Base-by-base conservation (phyloP, 306 rosid genomes). In the Corylus heterophylla region DNA sequence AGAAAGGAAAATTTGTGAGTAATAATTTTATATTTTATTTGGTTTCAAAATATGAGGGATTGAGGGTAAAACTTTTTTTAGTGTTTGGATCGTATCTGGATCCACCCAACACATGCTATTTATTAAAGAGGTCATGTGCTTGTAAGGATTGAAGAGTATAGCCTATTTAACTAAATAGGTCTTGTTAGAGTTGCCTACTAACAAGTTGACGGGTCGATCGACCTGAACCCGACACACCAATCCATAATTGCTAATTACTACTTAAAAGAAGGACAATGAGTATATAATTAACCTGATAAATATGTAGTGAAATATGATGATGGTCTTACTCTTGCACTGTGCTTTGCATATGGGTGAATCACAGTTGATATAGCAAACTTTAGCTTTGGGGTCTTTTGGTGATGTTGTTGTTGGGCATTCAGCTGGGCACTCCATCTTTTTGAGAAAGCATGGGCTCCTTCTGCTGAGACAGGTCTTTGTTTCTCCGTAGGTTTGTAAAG, bases 311-410 rank as follows among this genome's bases (percentile, higher is more conserved):
- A 12, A 16, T 64, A 64, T 3, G 47, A 64, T 3, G 48, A 35
- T 14, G 16, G 4, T 73, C 89, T 87, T 90, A 91, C 97, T 25
- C 83, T 81, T 88, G 89, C 98, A 94, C 4, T 87, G 85, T 66
- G 97, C 81, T 85, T 84, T 69, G 90, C 98, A 94, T 12, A 81
- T 58, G 51, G 97, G 98, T 37, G 91, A 88, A 27, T 79, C 17
- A 51, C 98, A 94, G 81, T 92, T 90, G 79, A 92, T 42, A 54
- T 20, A 71, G 81, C 98, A 94, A 69, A 87, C 86, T 87, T 94
- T 94, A 71, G 91, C 92, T 4, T 84, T 86, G 1, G 90, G 87
- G 62, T 89, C 78, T 16, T 79, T 25, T 45, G 94, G 84, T 22
- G 86, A 82, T 72, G 79, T n/a, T 8, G 79, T n/a, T 8, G 67